Evolutionary conservation across 2,329 filamentous ascomycete genomes (phyloP).

Genomic region (Neofusicoccum umdonicola): DNA sequence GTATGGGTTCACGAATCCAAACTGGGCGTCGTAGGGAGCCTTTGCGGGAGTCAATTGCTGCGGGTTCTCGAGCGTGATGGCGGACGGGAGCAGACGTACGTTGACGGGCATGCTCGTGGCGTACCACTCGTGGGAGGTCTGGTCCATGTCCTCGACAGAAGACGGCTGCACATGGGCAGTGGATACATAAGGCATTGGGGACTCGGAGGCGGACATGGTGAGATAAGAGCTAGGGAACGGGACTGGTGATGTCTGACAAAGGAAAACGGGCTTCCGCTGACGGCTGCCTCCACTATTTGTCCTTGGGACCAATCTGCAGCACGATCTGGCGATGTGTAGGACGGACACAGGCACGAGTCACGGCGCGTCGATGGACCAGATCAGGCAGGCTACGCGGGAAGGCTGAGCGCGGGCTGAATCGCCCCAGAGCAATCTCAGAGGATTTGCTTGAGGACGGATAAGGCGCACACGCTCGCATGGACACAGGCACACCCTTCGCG

Average conservation of each 20-base stretch:
- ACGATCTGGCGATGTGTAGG: slow-evolving; percentile 8
- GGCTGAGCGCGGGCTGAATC: slow-evolving; percentile 15
- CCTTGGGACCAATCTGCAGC: neutral
- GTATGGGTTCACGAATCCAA: slow-evolving; percentile 30
- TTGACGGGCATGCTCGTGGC: slow-evolving; percentile 9
- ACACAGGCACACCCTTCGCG: neutral
- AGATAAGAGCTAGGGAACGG: slow-evolving; percentile 1
- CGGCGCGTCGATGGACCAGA: neutral
- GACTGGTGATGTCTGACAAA: slow-evolving; percentile 6
- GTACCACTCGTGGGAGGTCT: slow-evolving; percentile 6
- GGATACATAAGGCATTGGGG: slow-evolving; percentile 13
- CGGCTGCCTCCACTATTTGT: slow-evolving; percentile 11
- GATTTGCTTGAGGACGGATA: slow-evolving; percentile 14
- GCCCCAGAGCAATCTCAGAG: slow-evolving; percentile 7
- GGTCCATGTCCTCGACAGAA: slow-evolving; percentile 4
- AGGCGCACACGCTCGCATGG: slow-evolving; percentile 8
- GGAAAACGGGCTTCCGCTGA: neutral
- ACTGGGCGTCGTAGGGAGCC: slow-evolving; percentile 28
- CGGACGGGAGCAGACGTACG: neutral
- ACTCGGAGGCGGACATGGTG: slow-evolving; percentile 11
- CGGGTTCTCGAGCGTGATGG: too few species aligned
- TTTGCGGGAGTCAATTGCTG: slow-evolving; percentile 7
- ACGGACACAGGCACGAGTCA: slow-evolving; percentile 2
- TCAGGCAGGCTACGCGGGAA: slow-evolving; percentile 11
- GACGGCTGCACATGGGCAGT: neutral